Conservation (phyloP, 2,329 filamentous ascomycete genomes). For the Alternaria burnsii region DNA sequence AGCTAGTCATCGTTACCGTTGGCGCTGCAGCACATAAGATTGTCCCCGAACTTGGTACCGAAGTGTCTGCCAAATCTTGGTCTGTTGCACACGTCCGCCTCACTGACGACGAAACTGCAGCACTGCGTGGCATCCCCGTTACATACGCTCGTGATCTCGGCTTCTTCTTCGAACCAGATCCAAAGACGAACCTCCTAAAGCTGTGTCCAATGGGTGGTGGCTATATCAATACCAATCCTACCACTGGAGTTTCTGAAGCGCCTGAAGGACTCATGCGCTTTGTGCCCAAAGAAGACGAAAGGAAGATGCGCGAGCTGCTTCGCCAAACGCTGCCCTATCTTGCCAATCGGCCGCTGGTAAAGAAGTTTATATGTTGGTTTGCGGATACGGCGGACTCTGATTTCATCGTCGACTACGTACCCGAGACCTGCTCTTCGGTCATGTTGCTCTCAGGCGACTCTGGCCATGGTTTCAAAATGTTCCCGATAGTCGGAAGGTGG, state of each 20-base stretch:
- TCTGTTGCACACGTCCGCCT: conserved; percentile 68
- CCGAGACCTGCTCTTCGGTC: conserved; percentile 57
- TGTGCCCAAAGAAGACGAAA: conserved; percentile 64
- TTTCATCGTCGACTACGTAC: conserved; percentile 68
- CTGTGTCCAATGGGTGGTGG: conserved; percentile 68
- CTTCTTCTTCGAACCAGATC: conserved; percentile 72
- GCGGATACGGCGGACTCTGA: conserved; percentile 69
- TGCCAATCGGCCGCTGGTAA: conserved; percentile 64
- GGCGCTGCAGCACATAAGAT: conserved; percentile 61
- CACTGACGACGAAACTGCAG: conserved; percentile 62
- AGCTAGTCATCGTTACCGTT: conserved; percentile 60
- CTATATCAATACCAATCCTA: conserved; percentile 60
- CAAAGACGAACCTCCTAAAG: conserved; percentile 65
- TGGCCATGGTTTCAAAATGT: conserved; percentile 70
- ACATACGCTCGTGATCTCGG: conserved; percentile 69
- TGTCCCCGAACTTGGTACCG: conserved; percentile 59
- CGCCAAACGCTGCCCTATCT: conserved; percentile 62
- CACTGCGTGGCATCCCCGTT: conserved; percentile 66
- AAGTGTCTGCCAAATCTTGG: conserved; percentile 66
- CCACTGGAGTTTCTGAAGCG: conserved; percentile 52
- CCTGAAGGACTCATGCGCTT: conserved; percentile 54
- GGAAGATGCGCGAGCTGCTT: conserved; percentile 61
- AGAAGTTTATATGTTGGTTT: conserved; percentile 69
- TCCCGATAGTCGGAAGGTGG: conserved; percentile 67
- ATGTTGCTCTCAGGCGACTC: conserved; percentile 66